phyloP scores from a whole-genome alignment of 805 yeast species.

The Candida argentea region DNA sequence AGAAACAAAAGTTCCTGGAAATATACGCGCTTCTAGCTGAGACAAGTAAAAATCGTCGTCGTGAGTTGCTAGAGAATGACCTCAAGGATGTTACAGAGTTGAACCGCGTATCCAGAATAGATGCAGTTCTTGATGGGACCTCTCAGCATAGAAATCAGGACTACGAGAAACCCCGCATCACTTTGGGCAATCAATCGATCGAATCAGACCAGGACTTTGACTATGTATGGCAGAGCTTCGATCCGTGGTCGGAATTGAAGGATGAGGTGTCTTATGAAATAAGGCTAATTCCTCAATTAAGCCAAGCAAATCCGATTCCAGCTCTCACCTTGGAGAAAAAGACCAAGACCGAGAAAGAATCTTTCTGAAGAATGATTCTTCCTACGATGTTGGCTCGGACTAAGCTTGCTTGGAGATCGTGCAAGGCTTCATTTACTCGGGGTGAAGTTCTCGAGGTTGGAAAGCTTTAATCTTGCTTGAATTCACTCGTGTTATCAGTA shows the following conservation, averaged over 20 bases:
- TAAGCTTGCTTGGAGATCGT: no score
- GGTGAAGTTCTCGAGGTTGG: no score
- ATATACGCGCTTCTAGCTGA: conserved; percentile 17
- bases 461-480: no score
- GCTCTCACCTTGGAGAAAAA: no score
- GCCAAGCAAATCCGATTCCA: no score
- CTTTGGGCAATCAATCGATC: conserved; percentile 24
- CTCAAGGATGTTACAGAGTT: conserved; percentile 23
- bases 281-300: conserved; percentile 24
- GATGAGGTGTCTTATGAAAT: conserved; percentile 29
- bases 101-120: conserved; percentile 27
- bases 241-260: conserved; percentile 36
- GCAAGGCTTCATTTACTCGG: no score
- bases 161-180: conserved; percentile 26
- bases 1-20: conserved; percentile 19
- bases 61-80: conserved; percentile 14
- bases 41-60: conserved; percentile 12
- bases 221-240: conserved; percentile 32
- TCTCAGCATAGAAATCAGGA: conserved; percentile 16
- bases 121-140: conserved; percentile 23
- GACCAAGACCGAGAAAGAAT: no score
- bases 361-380: no score
- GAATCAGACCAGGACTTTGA: conserved; percentile 34
- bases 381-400: no score
- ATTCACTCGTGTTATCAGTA: no score